Base-by-base conservation (phyloP, 169 alveolate species). In the Haemoproteus tartakovskyi region DNA sequence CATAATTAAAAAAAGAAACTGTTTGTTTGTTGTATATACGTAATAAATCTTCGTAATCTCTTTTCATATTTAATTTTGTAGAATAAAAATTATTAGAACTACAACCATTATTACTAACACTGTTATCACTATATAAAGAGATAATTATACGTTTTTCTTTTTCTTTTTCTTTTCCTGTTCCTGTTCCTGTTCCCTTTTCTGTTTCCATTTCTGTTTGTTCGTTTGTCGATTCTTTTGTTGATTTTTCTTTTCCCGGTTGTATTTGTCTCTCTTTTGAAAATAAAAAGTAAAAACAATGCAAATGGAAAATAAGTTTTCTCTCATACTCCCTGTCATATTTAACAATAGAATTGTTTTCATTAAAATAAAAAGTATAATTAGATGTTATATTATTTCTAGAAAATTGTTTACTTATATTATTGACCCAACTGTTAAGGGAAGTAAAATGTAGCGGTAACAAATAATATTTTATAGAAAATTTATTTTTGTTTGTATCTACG, bases 301-400 rank as follows among this genome's bases (percentile, higher is more conserved):
- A 33, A 57, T 74, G 70, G 18, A 74, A 74, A 48, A 74, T 56
- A 27, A 74, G 46, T 26, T 38, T 74, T 29, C 57, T 56, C 14
- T 56, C 45, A 36, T 37, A 19, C 16, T 30, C 51, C 54, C 57
- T 56, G 19, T 74, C 84, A 24, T 21, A 24, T 38, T 74, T 74
- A 43, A 74, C 40, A 43, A 74, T 29, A 21, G 57, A 19, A 50
- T 74, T 56, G 18, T 45, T 37, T 27, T 43, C 45, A 6, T 27
- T 11, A 21, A 74, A 46, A 26, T 57, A n/a, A n/a, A n/a, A n/a
- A n/a, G n/a, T n/a, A n/a, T n/a, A n/a, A 16, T 29, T 29, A 29
- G 2, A 26, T 14, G 29, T 36, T 12, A 56, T 50, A 12, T 45
- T 14, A 56, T 14, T 36, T 4, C 54, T 11, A 2, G n/a, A 45